A percentile compares a stretch with the other conserved stretches of the same genome.
Conservation (phyloP, 176 grass and related monocot species). For the maize (Zea mays) region Zm-B73-REFERENCE-NAM-5.0 NC_050102.1:122242001-122242500, state of each 20-base stretch:
- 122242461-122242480: no score
- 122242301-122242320: background rate
- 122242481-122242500: no score
- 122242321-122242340: background rate
- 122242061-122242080: background rate
- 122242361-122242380: background rate
- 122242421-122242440: background rate
- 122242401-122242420: background rate
- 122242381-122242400: background rate
- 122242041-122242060: background rate
- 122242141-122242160: conserved; percentile 10
- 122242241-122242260: background rate
- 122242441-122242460: no score
- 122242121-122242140: background rate
- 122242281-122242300: background rate
- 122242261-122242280: background rate
- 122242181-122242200: conserved; percentile 25
- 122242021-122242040: conserved; percentile 34
- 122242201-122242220: conserved; percentile 22
- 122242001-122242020: conserved; percentile 8
- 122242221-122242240: conserved; percentile 40
- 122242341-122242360: background rate
- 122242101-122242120: background rate
- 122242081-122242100: no score
- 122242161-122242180: conserved; percentile 35